Evolutionary conservation across 352 stramenopile genomes (phyloP), one percentile per base, ranked within the genome.

Genomic region (Pythium aristosporum): DNA sequence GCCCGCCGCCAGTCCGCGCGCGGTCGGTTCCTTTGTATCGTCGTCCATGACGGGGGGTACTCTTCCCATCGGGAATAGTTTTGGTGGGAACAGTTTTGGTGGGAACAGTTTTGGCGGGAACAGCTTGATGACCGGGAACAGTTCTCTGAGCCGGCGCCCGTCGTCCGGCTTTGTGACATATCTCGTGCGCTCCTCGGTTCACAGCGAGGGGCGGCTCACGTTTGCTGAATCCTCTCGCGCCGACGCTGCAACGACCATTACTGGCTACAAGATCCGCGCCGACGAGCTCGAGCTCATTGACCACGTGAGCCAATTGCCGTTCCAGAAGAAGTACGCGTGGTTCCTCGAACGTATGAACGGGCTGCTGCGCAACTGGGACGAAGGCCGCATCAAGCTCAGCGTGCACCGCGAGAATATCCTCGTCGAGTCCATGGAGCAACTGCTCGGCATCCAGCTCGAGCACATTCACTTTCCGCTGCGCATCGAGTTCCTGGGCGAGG

Each of bases 401-500:
- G 83, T 93, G 23, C 74, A 87, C 30, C 75, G 87, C 30, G 79
- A 91, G 39, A 78, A 87, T 25, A 83, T 94, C 23, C 65, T 94
- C 1, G 79, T 89, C 51, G 85, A 94, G 65, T 87, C 77, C 16
- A 91, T 94, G 80, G 85, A 94, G 60, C 84, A 94, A 52, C 57
- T 94, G 28, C 61, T 92, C 37, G 81, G 81, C 16, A 88, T 91
- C 72, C 82, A 89, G 56, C 63, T 75, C 8, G 77, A 89, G 37
- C 79, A 91, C 47, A 81, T 94, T 44, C 82, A 89, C 46, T 91
- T 87, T 57, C 89, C 87, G 43, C 61, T 96, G 1, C 80, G 87
- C 2, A 92, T 96, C 61, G 87, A 96, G 67, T 97, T 97, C 64
- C 70, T 94, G 8, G 83, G 80, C 4, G 85, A 94, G 63, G 67